These are phyloP conservation scores for Phytopythium cucurbitacearum DNA, from an alignment of 352 stramenopile genomes.

Conservation along the genomic window DNA sequence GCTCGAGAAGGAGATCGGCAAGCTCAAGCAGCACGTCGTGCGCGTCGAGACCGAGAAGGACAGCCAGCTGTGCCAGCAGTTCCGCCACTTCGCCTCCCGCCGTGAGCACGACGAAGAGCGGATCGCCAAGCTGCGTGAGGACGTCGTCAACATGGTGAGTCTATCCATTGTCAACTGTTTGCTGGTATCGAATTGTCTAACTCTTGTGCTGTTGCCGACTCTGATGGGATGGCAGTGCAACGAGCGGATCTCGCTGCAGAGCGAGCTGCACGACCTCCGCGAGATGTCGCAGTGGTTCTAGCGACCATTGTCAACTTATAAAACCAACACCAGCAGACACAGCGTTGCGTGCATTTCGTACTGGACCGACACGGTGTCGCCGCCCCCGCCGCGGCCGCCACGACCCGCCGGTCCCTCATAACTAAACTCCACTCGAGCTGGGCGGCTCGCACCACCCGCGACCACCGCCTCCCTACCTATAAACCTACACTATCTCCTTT, in stretches of 20 bases:
- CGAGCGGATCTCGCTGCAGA: constrained; percentile 45
- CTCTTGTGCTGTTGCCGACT: constrained; percentile 2
- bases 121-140: constrained; percentile 46
- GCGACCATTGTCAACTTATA: background rate
- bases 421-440: too few relatives aligned
- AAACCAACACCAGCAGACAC: background rate
- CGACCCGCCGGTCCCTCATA: too few relatives aligned
- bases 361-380: too few relatives aligned
- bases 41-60: constrained; percentile 50
- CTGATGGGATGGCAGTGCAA: constrained; percentile 36
- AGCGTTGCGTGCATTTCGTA: too few relatives aligned
- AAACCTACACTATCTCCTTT: too few relatives aligned
- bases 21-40: constrained; percentile 34
- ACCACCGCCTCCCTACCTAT: too few relatives aligned
- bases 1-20: constrained; percentile 51
- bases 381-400: too few relatives aligned
- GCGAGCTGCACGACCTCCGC: constrained; percentile 49
- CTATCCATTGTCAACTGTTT: background rate
- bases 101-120: constrained; percentile 47
- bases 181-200: background rate
- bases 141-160: constrained; percentile 52
- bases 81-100: constrained; percentile 30
- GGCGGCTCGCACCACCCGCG: too few relatives aligned
- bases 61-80: constrained; percentile 51
- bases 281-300: constrained; percentile 51